A percentile compares a stretch with the other conserved stretches of the same genome.
Conservation (phyloP, 257 asterid species). For the Gardenia jasminoides region DNA sequence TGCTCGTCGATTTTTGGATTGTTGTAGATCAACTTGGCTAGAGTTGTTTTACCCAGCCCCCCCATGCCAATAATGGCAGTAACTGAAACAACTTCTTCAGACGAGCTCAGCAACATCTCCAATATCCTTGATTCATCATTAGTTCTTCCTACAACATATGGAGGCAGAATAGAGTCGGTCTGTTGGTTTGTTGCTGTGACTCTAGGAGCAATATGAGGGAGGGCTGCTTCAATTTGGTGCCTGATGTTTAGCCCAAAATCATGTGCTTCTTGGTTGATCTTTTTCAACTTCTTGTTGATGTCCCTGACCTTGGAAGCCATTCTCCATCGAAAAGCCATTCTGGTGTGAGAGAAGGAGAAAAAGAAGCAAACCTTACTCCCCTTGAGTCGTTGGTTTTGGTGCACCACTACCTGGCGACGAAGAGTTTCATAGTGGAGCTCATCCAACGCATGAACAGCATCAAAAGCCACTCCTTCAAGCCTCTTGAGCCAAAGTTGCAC, state of each 20-base stretch:
- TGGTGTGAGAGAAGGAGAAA: neutral
- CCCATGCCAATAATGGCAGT: too few species aligned
- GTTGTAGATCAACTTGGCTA: too few species aligned
- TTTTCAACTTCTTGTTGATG: constrained; percentile 12
- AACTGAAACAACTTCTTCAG: too few species aligned
- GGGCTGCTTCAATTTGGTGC: neutral
- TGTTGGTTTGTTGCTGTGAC: neutral
- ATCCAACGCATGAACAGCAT: neutral
- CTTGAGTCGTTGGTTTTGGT: neutral
- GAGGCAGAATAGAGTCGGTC: neutral
- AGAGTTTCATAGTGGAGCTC: neutral
- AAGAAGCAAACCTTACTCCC: neutral
- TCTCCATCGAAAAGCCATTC: neutral
- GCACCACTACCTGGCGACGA: neutral
- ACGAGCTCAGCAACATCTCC: neutral
- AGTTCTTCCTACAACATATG: constrained; percentile 2
- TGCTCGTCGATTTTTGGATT: neutral
- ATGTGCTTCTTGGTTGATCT: neutral
- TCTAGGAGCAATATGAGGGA: neutral
- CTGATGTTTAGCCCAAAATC: neutral
- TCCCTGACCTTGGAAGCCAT: constrained; percentile 16
- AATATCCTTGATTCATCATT: neutral
- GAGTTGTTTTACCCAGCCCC: too few species aligned
- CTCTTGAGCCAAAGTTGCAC: neutral
- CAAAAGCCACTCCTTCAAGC: neutral